Evolutionary conservation across 176 grass and related monocot species (phyloP), one percentile per base, ranked within the genome.

Genomic region (Chloris gayana): DNA sequence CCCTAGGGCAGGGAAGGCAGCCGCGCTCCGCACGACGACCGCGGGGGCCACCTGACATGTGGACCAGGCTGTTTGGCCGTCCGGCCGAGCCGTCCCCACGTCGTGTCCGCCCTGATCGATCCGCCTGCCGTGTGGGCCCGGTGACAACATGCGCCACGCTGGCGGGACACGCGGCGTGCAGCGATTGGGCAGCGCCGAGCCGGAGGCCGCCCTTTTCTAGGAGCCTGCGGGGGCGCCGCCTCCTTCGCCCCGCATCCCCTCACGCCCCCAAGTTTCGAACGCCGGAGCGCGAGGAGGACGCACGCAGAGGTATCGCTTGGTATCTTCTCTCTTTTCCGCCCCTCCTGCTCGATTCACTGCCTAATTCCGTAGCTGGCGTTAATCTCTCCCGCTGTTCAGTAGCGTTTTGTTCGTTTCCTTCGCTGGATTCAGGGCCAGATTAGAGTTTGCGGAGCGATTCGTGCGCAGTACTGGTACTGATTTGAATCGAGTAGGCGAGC

Each of bases 281-380:
- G 60, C 24, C 50, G 31, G 32, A 69, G 70, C 70, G 70, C 81
- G 70, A 76, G 49, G 24, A 72, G 38, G 72, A 71, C 87, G 86
- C 80, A 45, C 81, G 27, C 63, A 33, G 22, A 80, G 86, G 82
- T 89, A 89, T 15, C 34, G 13, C 18, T 62, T 39, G 39, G 32
- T 58, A 34, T 22, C 53, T 27, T 22, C 41, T 14, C 34, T 19
- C 51, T 54, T 3, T 17, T 4, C 31, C 25, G 13, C 15, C 14
- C 47, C n/a, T 65, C 29, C n/a, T 37, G 14, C 41, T 56, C 6
- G 4, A 7, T 21, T 15, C 34, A 14, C 3, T 24, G 22, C 19
- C 37, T 60, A 3, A 24, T 14, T 73, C 11, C 22, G 37, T 38
- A 46, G 49, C 18, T 35, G 17, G 27, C 22, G 44, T 3, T 4